Base-by-base conservation (phyloP, 2,329 filamentous ascomycete species). In the Aureobasidium pullulans region DNA sequence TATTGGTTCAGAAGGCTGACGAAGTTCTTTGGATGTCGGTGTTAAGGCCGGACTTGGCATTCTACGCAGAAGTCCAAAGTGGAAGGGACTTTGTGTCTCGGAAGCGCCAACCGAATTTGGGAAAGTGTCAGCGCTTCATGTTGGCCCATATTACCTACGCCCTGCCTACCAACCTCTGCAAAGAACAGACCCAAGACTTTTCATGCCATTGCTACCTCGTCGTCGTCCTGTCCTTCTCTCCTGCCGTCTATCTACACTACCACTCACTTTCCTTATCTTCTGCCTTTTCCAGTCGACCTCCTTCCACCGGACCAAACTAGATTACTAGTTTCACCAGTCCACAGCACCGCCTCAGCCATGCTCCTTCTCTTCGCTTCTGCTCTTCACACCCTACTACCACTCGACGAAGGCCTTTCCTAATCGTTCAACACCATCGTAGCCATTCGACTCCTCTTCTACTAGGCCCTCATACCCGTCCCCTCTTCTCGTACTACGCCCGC, bases 1-100 rank as follows among this genome's bases (percentile, higher is more conserved):
- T 16, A 6, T 15, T 29, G 32, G 16, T 15, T 36, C 31, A 40
- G 6, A 40, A 11, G 48, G 29, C 8, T 34, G 23, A 39, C 34
- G 29, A 54, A 19, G 36, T 15, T 19, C 13, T 16, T 10, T 15
- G 8, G 50, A 40, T 11, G 32, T 39, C 39, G 57, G 57, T 44
- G 46, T 44, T 44, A 52, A 52, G 47, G 19, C n/a, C 57, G 57
- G 56, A 47, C 49, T 42, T 54, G 23, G 28, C 5, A 23, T 23
- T 23, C 23, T 23, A 23, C 23, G 23, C 23, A 23, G 23, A 23
- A 23, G 23, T 10, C 4, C 9, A 46, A 46, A 23, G 23, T 23
- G 28, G 36, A 40, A 46, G 52, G 40, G 32, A 44, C 48, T 52
- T 52, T 52, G 50, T 31, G 37, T 7, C 16, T 13, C 42, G 42